phyloP scores from a whole-genome alignment of 331 rosid genomes.

The Malus hybrid region DNA sequence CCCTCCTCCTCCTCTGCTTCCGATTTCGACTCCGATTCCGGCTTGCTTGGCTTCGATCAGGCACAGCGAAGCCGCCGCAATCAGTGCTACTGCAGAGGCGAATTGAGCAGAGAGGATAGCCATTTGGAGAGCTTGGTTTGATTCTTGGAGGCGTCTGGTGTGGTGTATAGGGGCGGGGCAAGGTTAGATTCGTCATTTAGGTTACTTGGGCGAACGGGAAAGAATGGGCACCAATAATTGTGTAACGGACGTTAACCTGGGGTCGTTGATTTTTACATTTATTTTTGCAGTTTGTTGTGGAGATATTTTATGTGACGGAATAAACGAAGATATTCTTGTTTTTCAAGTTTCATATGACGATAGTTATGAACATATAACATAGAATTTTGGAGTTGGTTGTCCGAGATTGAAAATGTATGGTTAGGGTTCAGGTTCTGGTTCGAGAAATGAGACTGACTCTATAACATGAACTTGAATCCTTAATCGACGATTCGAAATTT shows the following conservation, averaged over 20 bases:
- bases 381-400: no score
- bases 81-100: not conserved
- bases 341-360: no score
- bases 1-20: not conserved
- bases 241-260: not conserved
- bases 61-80: not conserved
- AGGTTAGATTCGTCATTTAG: not conserved
- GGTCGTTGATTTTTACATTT: not conserved
- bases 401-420: no score
- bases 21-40: not conserved
- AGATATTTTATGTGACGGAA: no score
- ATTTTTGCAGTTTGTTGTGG: no score
- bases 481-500: no score
- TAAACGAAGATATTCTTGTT: no score
- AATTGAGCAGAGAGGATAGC: slow-evolving; percentile 9
- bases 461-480: no score
- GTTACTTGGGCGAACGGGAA: not conserved
- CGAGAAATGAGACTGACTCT: no score
- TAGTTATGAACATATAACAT: no score
- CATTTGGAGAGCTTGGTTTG: not conserved
- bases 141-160: not conserved
- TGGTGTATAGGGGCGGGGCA: not conserved
- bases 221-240: not conserved
- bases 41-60: not conserved
- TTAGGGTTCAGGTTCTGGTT: no score